These are phyloP conservation scores for Rhodotorula sphaerocarpa DNA, from an alignment of 768 basidiomycete genomes.

Conservation along the genomic window DNA sequence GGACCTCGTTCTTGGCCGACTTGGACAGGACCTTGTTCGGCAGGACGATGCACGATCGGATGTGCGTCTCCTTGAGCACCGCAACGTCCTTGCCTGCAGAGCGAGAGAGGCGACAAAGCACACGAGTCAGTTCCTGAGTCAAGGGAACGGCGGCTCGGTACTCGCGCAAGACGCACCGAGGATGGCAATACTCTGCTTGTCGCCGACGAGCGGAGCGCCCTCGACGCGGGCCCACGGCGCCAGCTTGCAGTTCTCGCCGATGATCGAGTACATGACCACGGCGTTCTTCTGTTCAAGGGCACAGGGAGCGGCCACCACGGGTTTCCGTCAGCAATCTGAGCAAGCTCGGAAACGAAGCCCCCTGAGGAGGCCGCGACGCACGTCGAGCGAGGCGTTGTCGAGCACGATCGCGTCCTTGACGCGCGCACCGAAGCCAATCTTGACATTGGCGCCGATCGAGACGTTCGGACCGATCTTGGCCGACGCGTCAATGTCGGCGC, in stretches of 20 bases:
- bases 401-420: conserved; percentile 47
- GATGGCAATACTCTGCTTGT: conserved; percentile 46
- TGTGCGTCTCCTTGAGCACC: conserved; percentile 45
- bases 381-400: conserved; percentile 44
- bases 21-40: conserved; percentile 46
- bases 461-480: conserved; percentile 49
- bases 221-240: conserved; percentile 48
- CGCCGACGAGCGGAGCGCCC: conserved; percentile 43
- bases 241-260: conserved; percentile 46
- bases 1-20: conserved; percentile 45
- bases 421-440: conserved; percentile 44
- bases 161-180: conserved; percentile 41
- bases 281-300: conserved; percentile 40
- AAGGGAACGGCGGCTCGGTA: too few relatives aligned
- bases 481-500: conserved; percentile 44
- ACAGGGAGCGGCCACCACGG: not conserved
- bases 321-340: too few relatives aligned
- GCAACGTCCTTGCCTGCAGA: conserved; percentile 45
- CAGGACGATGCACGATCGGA: conserved; percentile 47
- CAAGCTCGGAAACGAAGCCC: too few relatives aligned
- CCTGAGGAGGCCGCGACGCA: too few relatives aligned
- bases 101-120: not conserved
- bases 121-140: not conserved
- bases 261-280: conserved; percentile 45
- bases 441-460: conserved; percentile 42